Evolutionary conservation across 73 alveolate species (phyloP).

Genomic region (Paramecium sonneborni): DNA sequence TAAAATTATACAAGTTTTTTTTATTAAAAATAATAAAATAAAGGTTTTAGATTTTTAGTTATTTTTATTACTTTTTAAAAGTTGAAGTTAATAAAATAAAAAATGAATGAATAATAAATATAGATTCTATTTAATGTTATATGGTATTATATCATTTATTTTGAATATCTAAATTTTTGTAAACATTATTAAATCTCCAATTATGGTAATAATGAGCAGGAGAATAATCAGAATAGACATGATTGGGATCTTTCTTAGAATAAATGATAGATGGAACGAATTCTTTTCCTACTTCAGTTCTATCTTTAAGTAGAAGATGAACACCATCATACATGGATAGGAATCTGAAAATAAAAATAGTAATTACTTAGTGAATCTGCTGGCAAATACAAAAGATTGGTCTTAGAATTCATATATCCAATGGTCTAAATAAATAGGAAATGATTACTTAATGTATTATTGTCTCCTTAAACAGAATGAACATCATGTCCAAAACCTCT

Average conservation of each 20-base stretch:
- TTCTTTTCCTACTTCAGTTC: constrained; percentile 79
- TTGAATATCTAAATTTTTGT: constrained; percentile 22
- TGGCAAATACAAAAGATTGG: constrained; percentile 44
- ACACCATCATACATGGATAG: constrained; percentile 81
- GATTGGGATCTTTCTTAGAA: constrained; percentile 64
- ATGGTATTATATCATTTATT: background rate
- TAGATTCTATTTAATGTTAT: background rate
- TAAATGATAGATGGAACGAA: constrained; percentile 53
- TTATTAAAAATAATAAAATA: too few relatives aligned
- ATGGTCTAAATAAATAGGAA: constrained; percentile 63
- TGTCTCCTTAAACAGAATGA: constrained; percentile 73
- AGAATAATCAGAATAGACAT: constrained; percentile 59
- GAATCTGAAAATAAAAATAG: constrained; percentile 65
- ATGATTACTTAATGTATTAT: constrained; percentile 66
- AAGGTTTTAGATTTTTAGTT: too few relatives aligned
- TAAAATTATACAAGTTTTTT: too few relatives aligned
- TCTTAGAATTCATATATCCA: constrained; percentile 77
- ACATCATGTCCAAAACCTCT: constrained; percentile 75
- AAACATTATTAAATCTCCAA: constrained; percentile 67
- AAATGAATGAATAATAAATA: background rate
- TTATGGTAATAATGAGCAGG: constrained; percentile 68
- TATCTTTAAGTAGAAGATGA: constrained; percentile 77
- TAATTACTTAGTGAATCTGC: constrained; percentile 58
- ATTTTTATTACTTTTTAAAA: too few relatives aligned
- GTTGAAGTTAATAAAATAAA: background rate